Base-by-base conservation (phyloP, 306 rosid genomes). In the Rosa persica region DNA sequence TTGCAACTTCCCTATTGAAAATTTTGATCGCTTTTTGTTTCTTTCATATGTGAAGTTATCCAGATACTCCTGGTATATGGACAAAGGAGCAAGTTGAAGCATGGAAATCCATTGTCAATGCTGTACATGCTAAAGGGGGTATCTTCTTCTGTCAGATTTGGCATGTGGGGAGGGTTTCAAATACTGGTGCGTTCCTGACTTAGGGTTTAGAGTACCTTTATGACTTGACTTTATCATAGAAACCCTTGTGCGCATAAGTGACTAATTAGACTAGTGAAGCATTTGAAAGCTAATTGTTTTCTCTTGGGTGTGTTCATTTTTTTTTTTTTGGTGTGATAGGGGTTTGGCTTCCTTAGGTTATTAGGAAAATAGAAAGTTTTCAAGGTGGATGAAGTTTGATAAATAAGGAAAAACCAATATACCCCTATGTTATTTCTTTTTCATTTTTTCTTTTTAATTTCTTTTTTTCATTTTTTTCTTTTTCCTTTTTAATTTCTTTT, bases 91-190 rank as follows among this genome's bases (percentile, higher is more conserved):
- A 88, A 47, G 78, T 88, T 39, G 85, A 86, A 65, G 92, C 87
- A 6, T 85, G 91, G 91, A 88, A 78, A 70, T 87, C 89, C 4
- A 81, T 83, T 34, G 87, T 88, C 0, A 82, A 88, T 48, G 92
- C 84, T 39, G 92, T 86, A 46, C 92, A 86, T 69, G 79, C 77
- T 25, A 84, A 82, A 69, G 92, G 89, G 1, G 85, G 87, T 11
- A 34, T 74, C 68, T 86, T 88, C 79, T 82, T 88, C 70, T 84
- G 87, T 80, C 92, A 88, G 66, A 52, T 88, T 70, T 61, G 76
- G 82, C 92, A 90, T 6, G 82, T 46, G 1, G 89, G 95, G 42
- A 83, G 84, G 83, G 84, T 76, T 81, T 87, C 92, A 10, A 58
- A 76, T 73, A 1, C 44, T 17, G 80, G 88, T 84, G 40, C 16